Percentiles rank a stretch among this genome's conserved stretches.
Evolutionary conservation across 1,284 basidiomycete species (phyloP).

Genomic region (Boletus smithii): DNA sequence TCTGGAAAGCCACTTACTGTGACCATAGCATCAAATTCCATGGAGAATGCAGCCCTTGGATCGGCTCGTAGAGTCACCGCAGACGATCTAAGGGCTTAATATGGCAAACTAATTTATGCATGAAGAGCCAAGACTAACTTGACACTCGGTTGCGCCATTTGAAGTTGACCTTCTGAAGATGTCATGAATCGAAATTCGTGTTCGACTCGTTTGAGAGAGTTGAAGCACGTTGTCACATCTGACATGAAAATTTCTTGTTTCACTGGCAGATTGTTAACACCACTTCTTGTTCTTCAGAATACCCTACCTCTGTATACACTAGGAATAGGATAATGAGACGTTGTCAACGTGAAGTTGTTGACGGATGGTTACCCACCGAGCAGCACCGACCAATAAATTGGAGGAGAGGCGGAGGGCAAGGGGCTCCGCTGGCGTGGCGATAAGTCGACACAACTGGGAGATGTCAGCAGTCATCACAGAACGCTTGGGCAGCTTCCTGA

Average conservation of each 20-base stretch:
- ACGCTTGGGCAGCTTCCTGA: conserved; percentile 75
- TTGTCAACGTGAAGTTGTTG: neutral
- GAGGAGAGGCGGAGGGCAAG: conserved; percentile 81
- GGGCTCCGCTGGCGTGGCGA: conserved; percentile 78
- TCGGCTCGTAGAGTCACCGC: conserved; percentile 58
- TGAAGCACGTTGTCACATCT: conserved; percentile 76
- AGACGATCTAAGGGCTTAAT: conserved; percentile 44
- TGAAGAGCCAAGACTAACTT: conserved; percentile 42
- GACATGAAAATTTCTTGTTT: conserved; percentile 78
- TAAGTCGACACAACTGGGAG: conserved; percentile 71
- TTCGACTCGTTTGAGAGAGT: conserved; percentile 70
- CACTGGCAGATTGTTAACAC: conserved; percentile 42
- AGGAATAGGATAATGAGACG: conserved; percentile 28
- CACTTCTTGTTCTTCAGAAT: neutral
- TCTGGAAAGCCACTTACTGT: conserved; percentile 44
- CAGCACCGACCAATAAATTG: conserved; percentile 83
- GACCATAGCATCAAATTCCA: conserved; percentile 68
- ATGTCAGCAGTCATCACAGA: conserved; percentile 82
- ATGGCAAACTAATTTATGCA: neutral
- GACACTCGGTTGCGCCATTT: conserved; percentile 65
- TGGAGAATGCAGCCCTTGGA: conserved; percentile 46
- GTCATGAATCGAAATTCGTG: conserved; percentile 53
- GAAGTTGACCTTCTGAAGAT: conserved; percentile 47
- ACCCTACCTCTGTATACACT: conserved; percentile 72
- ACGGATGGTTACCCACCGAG: conserved; percentile 54